Conservation (phyloP, 2,329 filamentous ascomycete species). For the Leptographium radiaticola region DNA sequence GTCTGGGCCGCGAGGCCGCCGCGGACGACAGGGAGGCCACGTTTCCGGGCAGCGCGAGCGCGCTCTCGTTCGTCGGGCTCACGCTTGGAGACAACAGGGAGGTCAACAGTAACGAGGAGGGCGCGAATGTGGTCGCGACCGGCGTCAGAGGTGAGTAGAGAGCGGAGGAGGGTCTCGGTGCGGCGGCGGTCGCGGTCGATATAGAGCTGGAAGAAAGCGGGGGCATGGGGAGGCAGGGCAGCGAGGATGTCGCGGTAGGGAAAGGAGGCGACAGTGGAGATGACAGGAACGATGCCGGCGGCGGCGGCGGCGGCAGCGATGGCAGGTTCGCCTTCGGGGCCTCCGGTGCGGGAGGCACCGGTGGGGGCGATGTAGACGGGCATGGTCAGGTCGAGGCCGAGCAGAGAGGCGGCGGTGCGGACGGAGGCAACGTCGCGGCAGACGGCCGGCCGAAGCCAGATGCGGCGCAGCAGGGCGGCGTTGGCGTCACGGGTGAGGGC, state of each 20-base stretch:
- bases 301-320: conserved; percentile 33
- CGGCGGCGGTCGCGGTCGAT: conserved; percentile 8
- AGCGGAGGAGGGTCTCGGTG: conserved; percentile 4
- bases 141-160: conserved; percentile 13
- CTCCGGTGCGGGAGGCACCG: conserved; percentile 34
- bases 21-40: not conserved
- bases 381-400: conserved; percentile 20
- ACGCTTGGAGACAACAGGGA: conserved; percentile 41
- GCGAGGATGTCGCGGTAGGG: conserved; percentile 11
- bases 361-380: conserved; percentile 38
- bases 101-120: conserved; percentile 41
- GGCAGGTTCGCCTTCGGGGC: conserved; percentile 37
- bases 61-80: conserved; percentile 38
- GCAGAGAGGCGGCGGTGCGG: conserved; percentile 24
- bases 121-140: conserved; percentile 30
- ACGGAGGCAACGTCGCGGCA: conserved; percentile 30
- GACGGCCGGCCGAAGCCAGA: conserved; percentile 39
- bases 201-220: conserved; percentile 14
- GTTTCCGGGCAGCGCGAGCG: not conserved
- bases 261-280: conserved; percentile 13
- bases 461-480: conserved; percentile 31
- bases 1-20: conserved; percentile 39
- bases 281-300: conserved; percentile 28
- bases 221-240: conserved; percentile 15
- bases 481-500: conserved; percentile 36